Conservation (phyloP, 208 protist species). For the Herpetomonas tarakana region DNA sequence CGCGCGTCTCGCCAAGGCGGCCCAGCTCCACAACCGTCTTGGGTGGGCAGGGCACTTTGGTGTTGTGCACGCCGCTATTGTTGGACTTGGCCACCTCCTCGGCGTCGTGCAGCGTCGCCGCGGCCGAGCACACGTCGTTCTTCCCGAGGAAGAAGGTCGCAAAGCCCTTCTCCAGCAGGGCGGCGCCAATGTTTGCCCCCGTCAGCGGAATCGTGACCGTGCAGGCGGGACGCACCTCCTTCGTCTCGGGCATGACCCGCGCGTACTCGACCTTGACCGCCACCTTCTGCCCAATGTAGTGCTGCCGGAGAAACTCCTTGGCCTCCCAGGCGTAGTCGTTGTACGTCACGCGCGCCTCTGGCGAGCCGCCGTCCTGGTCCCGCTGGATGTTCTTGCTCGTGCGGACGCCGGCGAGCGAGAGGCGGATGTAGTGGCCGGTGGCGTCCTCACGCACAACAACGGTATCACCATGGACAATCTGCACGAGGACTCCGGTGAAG, state of each 20-base stretch:
- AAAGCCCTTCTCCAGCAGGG: constrained; percentile 75
- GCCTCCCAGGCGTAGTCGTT: constrained; percentile 87
- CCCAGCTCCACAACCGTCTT: constrained; percentile 77
- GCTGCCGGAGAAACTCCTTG: constrained; percentile 76
- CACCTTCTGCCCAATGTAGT: constrained; percentile 78
- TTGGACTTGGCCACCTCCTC: constrained; percentile 48
- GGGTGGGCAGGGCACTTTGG: constrained; percentile 17
- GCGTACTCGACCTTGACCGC: constrained; percentile 76
- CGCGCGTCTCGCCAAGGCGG: constrained; percentile 72
- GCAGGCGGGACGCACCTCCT: constrained; percentile 69
- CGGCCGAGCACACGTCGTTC: constrained; percentile 67
- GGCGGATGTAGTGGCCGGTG: constrained; percentile 41
- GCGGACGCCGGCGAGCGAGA: constrained; percentile 78
- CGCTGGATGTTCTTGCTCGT: constrained; percentile 79
- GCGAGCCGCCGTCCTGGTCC: constrained; percentile 70
- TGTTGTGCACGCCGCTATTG: constrained; percentile 50
- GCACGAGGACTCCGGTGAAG: constrained; percentile 68
- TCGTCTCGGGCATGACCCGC: constrained; percentile 77
- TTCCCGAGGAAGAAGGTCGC: constrained; percentile 79
- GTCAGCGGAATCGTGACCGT: constrained; percentile 54
- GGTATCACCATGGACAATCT: constrained; percentile 83
- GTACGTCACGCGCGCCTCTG: constrained; percentile 84
- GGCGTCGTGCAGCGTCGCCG: constrained; percentile 52
- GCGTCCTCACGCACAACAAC: constrained; percentile 63
- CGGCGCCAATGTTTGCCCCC: constrained; percentile 64